A percentile compares a stretch with the other conserved stretches of the same genome.
Conservation (phyloP, 768 basidiomycete species). For the Amanita pallidorosea region DNA sequence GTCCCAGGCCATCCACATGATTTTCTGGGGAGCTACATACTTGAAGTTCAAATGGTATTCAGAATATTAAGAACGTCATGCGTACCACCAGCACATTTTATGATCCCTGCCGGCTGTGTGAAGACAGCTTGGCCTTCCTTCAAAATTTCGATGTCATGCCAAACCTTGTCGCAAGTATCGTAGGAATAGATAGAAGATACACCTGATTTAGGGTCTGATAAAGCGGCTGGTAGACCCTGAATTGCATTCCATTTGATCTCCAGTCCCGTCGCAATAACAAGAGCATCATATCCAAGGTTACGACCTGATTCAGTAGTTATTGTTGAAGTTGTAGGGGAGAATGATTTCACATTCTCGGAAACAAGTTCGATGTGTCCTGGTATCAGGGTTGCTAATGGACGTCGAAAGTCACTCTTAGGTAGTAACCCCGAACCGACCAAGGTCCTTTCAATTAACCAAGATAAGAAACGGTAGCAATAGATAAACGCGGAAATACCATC, state of each 20-base stretch:
- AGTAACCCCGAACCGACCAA: constrained; percentile 85
- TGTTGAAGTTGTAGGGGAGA: constrained; percentile 66
- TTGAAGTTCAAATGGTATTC: neutral
- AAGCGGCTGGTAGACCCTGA: constrained; percentile 60
- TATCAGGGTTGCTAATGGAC: constrained; percentile 58
- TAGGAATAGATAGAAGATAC: constrained; percentile 93
- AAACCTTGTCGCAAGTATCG: constrained; percentile 81
- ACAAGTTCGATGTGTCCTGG: constrained; percentile 66
- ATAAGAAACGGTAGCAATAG: constrained; percentile 3
- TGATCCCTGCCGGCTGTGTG: constrained; percentile 85
- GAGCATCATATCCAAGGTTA: constrained; percentile 66
- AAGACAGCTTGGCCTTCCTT: constrained; percentile 81
- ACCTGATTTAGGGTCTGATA: constrained; percentile 65
- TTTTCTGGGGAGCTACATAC: constrained; percentile 67
- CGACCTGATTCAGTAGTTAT: constrained; percentile 65
- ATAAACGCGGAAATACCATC: constrained; percentile 48
- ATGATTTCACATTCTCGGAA: constrained; percentile 57
- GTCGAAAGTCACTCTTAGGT: constrained; percentile 56
- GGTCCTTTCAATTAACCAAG: constrained; percentile 43
- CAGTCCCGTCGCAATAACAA: constrained; percentile 85
- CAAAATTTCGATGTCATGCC: constrained; percentile 70
- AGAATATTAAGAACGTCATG: neutral
- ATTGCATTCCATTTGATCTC: constrained; percentile 79
- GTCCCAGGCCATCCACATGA: constrained; percentile 98
- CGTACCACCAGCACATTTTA: constrained; percentile 89